Evolutionary conservation across 495 filamentous ascomycete species (phyloP).

Genomic region (Chaetomium fimeti): DNA sequence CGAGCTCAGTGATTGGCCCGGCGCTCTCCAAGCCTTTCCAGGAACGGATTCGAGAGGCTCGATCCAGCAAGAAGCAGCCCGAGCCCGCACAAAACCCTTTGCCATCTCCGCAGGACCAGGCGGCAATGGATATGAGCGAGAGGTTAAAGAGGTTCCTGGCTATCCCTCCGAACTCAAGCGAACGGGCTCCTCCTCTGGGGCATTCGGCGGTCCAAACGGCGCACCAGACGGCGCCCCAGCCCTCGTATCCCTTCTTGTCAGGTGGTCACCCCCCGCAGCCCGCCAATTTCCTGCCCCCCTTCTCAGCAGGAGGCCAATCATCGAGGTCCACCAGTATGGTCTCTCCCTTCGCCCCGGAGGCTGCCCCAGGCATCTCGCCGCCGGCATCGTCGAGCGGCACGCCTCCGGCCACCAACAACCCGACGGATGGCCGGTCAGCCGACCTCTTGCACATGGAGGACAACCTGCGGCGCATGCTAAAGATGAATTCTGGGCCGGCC

Average conservation of each 20-base stretch:
- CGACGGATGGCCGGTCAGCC: conserved; percentile 26
- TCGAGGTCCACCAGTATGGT: background rate
- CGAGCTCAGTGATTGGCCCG: conserved; percentile 54
- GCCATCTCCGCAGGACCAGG: conserved; percentile 19
- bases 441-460: conserved; percentile 50
- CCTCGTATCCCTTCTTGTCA: conserved; percentile 3
- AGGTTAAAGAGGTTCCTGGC: conserved; percentile 38
- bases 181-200: background rate
- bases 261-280: background rate
- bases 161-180: conserved; percentile 18
- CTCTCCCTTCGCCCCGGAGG: background rate
- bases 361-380: conserved; percentile 2
- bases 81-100: conserved; percentile 16
- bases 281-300: background rate
- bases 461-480: conserved; percentile 50
- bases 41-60: conserved; percentile 61
- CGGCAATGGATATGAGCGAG: conserved; percentile 30
- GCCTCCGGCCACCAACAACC: background rate
- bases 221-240: background rate
- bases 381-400: background rate
- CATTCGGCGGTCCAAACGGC: background rate
- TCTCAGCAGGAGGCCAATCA: background rate
- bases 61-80: conserved; percentile 30
- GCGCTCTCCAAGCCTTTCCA: conserved; percentile 67
- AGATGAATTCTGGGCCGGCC: conserved; percentile 33